Evolutionary conservation across 176 grass and related monocot species (phyloP).

Genomic region (Tuctoria greenei): DNA sequence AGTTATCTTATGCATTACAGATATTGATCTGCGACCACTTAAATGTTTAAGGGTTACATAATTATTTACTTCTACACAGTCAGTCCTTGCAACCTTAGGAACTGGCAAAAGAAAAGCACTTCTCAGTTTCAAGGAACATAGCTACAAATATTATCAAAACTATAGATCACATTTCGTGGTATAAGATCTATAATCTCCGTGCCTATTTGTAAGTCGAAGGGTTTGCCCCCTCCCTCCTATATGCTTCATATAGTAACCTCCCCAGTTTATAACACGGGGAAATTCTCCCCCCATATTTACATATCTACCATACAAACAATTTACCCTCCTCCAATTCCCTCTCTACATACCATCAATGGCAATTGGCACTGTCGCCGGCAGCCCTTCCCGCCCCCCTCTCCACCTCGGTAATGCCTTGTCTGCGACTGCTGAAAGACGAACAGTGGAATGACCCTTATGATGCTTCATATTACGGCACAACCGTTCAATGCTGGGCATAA

Average conservation of each 20-base stretch:
- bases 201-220: conserved; percentile 56
- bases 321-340: conserved; percentile 42
- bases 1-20: conserved; percentile 26
- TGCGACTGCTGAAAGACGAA: conserved; percentile 48
- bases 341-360: conserved; percentile 62
- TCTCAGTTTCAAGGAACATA: conserved; percentile 45
- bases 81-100: conserved; percentile 37
- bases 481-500: conserved; percentile 61
- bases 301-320: conserved; percentile 72
- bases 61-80: conserved; percentile 40
- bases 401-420: conserved; percentile 33
- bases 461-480: conserved; percentile 58
- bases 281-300: conserved; percentile 68
- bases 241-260: conserved; percentile 44
- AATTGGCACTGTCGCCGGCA: conserved; percentile 54
- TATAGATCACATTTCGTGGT: conserved; percentile 51
- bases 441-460: conserved; percentile 1
- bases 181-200: conserved; percentile 66
- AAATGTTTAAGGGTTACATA: conserved; percentile 2
- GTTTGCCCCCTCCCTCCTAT: conserved; percentile 37
- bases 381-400: conserved; percentile 40
- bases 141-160: conserved; percentile 60
- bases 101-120: conserved; percentile 18
- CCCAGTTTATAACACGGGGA: conserved; percentile 36
- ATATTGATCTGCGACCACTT: neutral